phyloP scores from a whole-genome alignment of 2,329 filamentous ascomycete genomes.

The Elsinoe australis region DNA sequence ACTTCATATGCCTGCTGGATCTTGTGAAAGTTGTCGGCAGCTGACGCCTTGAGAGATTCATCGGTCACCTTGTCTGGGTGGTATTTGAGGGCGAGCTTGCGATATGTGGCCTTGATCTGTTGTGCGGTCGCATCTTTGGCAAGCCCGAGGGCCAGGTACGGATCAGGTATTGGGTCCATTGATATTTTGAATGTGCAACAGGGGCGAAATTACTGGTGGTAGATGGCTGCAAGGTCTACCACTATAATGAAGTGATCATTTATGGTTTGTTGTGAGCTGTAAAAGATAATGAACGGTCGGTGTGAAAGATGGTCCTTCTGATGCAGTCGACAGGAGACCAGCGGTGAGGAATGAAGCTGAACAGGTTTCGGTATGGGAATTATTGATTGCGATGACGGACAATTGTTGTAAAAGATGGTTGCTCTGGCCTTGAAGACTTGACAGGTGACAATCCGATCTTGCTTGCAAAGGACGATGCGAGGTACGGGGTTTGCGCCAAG shows the following conservation, averaged over 20 bases:
- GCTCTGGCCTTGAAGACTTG: background rate
- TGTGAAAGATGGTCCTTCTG: background rate
- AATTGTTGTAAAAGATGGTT: conserved; percentile 11
- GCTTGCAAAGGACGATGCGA: conserved; percentile 11
- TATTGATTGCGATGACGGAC: conserved; percentile 5
- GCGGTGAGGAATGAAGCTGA: background rate
- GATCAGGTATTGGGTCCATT: conserved; percentile 55
- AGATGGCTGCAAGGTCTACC: background rate
- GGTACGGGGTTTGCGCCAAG: conserved; percentile 1
- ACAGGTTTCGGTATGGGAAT: background rate
- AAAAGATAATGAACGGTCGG: conserved; percentile 3
- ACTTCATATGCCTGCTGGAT: conserved; percentile 92
- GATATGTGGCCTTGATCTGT: conserved; percentile 84
- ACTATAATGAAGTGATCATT: conserved; percentile 10
- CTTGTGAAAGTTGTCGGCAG: conserved; percentile 81
- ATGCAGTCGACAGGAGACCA: background rate
- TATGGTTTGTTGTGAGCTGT: conserved; percentile 5
- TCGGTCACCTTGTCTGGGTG: conserved; percentile 53
- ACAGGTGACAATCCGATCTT: conserved; percentile 1
- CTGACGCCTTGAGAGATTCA: conserved; percentile 66
- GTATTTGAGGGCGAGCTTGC: conserved; percentile 77
- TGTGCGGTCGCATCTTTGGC: conserved; percentile 63
- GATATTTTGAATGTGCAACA: conserved; percentile 30
- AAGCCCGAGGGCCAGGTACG: conserved; percentile 72
- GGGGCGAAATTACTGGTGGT: conserved; percentile 1